Evolutionary conservation across 2,329 filamentous ascomycete genomes (phyloP).

Genomic region (Colletotrichum phormii): DNA sequence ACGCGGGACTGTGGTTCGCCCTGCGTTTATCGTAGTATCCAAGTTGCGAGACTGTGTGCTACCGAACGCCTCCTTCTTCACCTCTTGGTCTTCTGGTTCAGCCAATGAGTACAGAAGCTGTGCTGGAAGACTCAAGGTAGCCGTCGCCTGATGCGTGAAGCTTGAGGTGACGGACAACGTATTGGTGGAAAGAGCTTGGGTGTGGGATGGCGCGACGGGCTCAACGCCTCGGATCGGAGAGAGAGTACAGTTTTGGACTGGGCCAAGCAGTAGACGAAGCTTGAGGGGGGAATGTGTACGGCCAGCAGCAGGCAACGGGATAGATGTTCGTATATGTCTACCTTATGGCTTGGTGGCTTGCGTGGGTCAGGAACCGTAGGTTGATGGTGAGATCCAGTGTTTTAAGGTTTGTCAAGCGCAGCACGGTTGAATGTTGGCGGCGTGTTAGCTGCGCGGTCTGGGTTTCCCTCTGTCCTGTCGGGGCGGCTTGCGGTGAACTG

Average conservation of each 20-base stretch:
- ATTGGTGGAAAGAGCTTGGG: background rate
- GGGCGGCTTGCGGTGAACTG: background rate
- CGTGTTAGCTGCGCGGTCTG: background rate
- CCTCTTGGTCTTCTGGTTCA: background rate
- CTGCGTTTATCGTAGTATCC: slow-evolving; percentile 16
- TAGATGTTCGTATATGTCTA: slow-evolving; percentile 3
- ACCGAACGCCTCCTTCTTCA: slow-evolving; percentile 4
- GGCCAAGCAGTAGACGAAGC: background rate
- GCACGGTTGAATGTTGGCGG: slow-evolving; percentile 12
- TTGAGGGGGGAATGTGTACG: slow-evolving; percentile 6
- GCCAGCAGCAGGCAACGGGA: slow-evolving; percentile 2
- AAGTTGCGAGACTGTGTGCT: slow-evolving; percentile 1
- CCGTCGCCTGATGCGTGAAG: background rate
- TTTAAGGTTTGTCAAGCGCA: slow-evolving; percentile 33
- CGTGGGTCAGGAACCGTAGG: slow-evolving; percentile 29
- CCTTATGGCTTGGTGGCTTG: slow-evolving; percentile 25
- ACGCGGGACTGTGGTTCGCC: slow-evolving; percentile 8
- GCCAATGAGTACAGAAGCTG: background rate
- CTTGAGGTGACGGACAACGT: background rate
- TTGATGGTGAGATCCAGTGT: slow-evolving; percentile 2
- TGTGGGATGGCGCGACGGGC: slow-evolving; percentile 1
- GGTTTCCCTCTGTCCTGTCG: slow-evolving; percentile 1
- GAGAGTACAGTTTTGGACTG: background rate
- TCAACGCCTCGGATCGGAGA: background rate
- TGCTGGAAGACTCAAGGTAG: background rate